A percentile compares a stretch with the other conserved stretches of the same genome.
phyloP scores from a whole-genome alignment of 2,329 filamentous ascomycete genomes.

The Dothideomycetidae sp. region DNA sequence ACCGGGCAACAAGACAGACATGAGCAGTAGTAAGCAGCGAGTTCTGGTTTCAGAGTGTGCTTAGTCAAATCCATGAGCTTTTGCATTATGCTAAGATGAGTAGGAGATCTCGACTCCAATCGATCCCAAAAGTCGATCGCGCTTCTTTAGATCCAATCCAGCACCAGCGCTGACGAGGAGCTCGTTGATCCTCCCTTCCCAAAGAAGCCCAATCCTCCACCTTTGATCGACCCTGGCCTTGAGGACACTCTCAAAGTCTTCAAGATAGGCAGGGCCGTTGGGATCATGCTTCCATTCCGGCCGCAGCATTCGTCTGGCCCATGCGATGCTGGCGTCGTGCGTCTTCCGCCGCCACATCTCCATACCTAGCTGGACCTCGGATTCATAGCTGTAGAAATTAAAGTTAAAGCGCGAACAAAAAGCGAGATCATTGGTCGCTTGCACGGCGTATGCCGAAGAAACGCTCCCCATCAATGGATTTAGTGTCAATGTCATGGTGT shows the following conservation, averaged over 20 bases:
- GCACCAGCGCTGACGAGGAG: constrained; percentile 83
- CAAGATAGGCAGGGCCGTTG: constrained; percentile 9
- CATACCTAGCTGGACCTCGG: constrained; percentile 77
- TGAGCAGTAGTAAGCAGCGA: background rate
- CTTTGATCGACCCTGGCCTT: constrained; percentile 86
- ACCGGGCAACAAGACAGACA: constrained; percentile 1
- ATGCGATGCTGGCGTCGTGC: constrained; percentile 26
- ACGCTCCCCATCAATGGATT: constrained; percentile 93
- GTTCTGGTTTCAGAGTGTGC: background rate
- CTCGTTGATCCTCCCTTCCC: constrained; percentile 88
- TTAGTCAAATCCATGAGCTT: background rate
- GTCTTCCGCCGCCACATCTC: constrained; percentile 65
- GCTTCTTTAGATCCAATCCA: constrained; percentile 62
- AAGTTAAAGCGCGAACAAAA: constrained; percentile 89
- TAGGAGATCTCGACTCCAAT: constrained; percentile 71
- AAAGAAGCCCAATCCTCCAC: constrained; percentile 69
- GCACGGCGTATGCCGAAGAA: constrained; percentile 80
- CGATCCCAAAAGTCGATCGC: constrained; percentile 62
- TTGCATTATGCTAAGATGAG: constrained; percentile 42
- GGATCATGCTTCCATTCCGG: constrained; percentile 24
- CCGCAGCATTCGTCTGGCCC: constrained; percentile 30
- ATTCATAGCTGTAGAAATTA: constrained; percentile 97
- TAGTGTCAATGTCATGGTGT: constrained; percentile 83
- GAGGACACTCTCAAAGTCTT: constrained; percentile 65
- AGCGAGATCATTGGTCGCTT: constrained; percentile 67